phyloP scores from a whole-genome alignment of 2,329 filamentous ascomycete genomes.

The Cryphonectria carpinicola region DNA sequence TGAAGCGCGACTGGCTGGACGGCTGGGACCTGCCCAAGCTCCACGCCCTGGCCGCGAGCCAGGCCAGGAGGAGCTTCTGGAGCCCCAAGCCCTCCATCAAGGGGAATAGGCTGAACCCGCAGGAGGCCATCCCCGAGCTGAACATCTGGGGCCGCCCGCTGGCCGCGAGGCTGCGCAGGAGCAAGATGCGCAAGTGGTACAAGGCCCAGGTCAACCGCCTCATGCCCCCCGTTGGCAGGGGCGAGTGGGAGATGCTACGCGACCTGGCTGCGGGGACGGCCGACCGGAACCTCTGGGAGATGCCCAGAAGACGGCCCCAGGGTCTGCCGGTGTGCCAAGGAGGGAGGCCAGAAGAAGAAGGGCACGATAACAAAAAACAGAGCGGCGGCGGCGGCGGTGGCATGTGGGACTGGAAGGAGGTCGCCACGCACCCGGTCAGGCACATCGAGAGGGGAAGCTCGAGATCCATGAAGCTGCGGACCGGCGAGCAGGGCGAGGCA shows the following conservation, averaged over 20 bases:
- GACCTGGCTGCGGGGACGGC: slow-evolving; percentile 49
- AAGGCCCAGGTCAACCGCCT: slow-evolving; percentile 47
- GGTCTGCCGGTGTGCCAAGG: slow-evolving; percentile 29
- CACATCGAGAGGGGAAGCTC: slow-evolving; percentile 44
- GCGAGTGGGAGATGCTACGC: slow-evolving; percentile 61
- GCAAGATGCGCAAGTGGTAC: slow-evolving; percentile 55
- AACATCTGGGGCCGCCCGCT: slow-evolving; percentile 57
- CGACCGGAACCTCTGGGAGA: slow-evolving; percentile 39
- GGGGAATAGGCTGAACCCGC: slow-evolving; percentile 39
- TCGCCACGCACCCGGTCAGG: slow-evolving; percentile 45
- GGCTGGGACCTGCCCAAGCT: slow-evolving; percentile 55
- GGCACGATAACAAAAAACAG: background rate
- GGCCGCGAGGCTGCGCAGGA: slow-evolving; percentile 43
- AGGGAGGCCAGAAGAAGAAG: background rate
- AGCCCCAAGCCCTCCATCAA: slow-evolving; percentile 37
- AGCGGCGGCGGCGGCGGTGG: background rate
- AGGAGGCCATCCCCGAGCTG: slow-evolving; percentile 41
- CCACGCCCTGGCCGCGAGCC: slow-evolving; percentile 45
- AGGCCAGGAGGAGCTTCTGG: slow-evolving; percentile 37
- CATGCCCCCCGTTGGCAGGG: slow-evolving; percentile 56
- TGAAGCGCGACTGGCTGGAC: slow-evolving; percentile 47
- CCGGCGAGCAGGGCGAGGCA: slow-evolving; percentile 42
- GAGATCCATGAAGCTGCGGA: slow-evolving; percentile 41
- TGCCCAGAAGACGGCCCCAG: slow-evolving; percentile 43
- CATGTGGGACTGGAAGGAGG: slow-evolving; percentile 48